Evolutionary conservation across 495 filamentous ascomycete species (phyloP).

Genomic region (Penicillium silybi): DNA sequence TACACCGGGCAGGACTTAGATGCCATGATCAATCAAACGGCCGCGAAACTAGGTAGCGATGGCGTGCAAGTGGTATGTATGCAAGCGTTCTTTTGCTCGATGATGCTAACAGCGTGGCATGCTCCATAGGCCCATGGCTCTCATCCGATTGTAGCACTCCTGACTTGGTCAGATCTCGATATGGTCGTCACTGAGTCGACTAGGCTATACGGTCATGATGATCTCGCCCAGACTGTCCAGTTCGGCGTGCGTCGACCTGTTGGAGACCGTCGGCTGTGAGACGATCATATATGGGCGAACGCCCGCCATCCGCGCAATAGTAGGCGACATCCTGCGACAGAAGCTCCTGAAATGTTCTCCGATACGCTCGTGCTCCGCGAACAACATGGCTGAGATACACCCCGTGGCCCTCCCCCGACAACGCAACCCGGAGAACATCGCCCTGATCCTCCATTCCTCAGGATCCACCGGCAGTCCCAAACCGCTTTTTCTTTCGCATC

Average conservation of each 20-base stretch:
- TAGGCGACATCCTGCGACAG: constrained; percentile 39
- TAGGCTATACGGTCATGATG: constrained; percentile 56
- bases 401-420: constrained; percentile 31
- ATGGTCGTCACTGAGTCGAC: constrained; percentile 53
- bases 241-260: constrained; percentile 47
- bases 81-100: too few relatives aligned
- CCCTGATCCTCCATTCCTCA: constrained; percentile 53
- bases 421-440: constrained; percentile 25
- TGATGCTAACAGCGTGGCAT: neutral
- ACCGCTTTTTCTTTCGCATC: constrained; percentile 42
- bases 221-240: constrained; percentile 55
- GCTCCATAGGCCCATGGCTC: constrained; percentile 26
- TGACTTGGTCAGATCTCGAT: constrained; percentile 52
- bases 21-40: constrained; percentile 48
- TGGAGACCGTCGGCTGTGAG: constrained; percentile 44
- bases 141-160: constrained; percentile 43
- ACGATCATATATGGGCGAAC: constrained; percentile 41
- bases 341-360: constrained; percentile 33
- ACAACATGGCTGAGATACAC: constrained; percentile 18
- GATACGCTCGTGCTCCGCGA: constrained; percentile 14
- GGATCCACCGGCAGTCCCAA: constrained; percentile 59
- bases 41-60: constrained; percentile 32
- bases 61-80: constrained; percentile 34
- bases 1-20: constrained; percentile 53
- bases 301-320: constrained; percentile 33